Evolutionary conservation across 2,329 filamentous ascomycete species (phyloP).

Genomic region (Fusarium newnesense): DNA sequence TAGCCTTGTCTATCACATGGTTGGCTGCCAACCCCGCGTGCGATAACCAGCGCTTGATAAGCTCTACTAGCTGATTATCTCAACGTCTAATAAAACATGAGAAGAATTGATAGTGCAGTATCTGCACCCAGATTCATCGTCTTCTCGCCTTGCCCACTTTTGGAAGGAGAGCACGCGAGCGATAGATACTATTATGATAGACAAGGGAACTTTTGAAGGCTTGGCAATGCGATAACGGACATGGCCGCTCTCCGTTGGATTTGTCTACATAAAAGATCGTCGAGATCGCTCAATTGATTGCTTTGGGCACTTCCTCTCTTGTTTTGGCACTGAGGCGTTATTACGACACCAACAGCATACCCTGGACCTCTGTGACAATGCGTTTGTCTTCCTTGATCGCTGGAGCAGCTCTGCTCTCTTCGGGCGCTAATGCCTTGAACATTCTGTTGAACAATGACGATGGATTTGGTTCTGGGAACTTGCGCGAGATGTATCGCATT

Average conservation of each 20-base stretch:
- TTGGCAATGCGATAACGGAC: constrained; percentile 27
- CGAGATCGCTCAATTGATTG: constrained; percentile 1
- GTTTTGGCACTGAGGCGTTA: neutral
- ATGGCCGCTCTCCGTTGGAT: constrained; percentile 3
- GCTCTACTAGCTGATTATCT: neutral
- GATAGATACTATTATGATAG: neutral
- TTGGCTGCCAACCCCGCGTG: neutral
- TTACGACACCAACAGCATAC: neutral
- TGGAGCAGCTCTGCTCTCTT: constrained; percentile 25
- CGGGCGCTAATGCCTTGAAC: constrained; percentile 40
- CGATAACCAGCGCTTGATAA: neutral
- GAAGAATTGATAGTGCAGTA: neutral
- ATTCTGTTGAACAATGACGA: constrained; percentile 48
- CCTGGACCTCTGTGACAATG: constrained; percentile 25
- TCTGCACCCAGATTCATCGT: neutral
- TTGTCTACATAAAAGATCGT: constrained; percentile 19
- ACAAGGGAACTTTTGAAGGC: constrained; percentile 23
- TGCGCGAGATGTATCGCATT: constrained; percentile 45
- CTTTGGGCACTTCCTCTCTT: neutral
- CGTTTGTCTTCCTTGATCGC: constrained; percentile 34
- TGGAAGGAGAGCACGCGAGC: constrained; percentile 29
- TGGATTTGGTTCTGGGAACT: constrained; percentile 46
- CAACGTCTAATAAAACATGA: fast-evolving
- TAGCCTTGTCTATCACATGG: neutral
- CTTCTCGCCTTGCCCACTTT: constrained; percentile 2